Evolutionary conservation across 2,329 filamentous ascomycete genomes (phyloP).

Genomic region (Teratosphaeria viscida): DNA sequence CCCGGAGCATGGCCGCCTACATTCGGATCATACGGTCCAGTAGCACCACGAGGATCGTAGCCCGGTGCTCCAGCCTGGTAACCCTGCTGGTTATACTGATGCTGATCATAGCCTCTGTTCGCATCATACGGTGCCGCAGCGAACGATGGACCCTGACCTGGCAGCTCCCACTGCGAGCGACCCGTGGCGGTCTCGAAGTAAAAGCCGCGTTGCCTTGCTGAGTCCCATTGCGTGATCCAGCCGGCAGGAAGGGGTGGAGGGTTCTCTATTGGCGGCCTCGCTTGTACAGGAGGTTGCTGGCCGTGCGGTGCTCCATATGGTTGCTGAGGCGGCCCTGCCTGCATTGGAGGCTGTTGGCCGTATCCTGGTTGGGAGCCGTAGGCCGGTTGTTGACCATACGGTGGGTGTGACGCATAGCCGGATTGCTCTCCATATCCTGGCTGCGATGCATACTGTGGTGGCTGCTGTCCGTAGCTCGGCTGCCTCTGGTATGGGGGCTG

Average conservation of each 20-base stretch:
- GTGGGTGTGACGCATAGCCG: slow-evolving; percentile 10
- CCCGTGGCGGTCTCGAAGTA: neutral
- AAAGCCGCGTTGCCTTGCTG: neutral
- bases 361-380: neutral
- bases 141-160: slow-evolving; percentile 1
- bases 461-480: slow-evolving; percentile 3
- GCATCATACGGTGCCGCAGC: slow-evolving; percentile 17
- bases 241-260: neutral
- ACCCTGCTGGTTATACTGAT: slow-evolving; percentile 1
- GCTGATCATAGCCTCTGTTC: neutral
- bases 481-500: slow-evolving; percentile 14
- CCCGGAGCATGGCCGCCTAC: slow-evolving; percentile 9
- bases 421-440: slow-evolving; percentile 10
- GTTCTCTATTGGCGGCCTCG: neutral
- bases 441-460: slow-evolving; percentile 8
- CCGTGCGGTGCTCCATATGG: neutral
- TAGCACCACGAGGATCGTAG: slow-evolving; percentile 2
- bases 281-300: neutral
- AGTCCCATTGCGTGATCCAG: neutral
- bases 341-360: slow-evolving; percentile 11
- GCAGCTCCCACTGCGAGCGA: neutral
- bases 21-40: slow-evolving; percentile 9
- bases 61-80: slow-evolving; percentile 3
- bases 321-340: slow-evolving; percentile 3
- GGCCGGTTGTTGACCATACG: neutral